Evolutionary conservation across 129 eudicot genomes (phyloP).

Genomic region (Mikania micrantha): DNA sequence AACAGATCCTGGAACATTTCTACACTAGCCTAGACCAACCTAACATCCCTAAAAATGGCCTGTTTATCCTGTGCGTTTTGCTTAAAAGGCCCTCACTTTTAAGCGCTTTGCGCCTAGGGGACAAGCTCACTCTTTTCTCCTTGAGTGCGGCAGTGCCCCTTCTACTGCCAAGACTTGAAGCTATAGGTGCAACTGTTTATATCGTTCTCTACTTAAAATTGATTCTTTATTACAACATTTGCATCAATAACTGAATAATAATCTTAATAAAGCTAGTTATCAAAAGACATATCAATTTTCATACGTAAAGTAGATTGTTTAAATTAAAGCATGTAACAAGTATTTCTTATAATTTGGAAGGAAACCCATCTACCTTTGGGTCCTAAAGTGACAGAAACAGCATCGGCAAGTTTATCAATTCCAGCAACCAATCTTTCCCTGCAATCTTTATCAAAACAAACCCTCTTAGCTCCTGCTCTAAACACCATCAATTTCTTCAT

Average conservation of each 20-base stretch:
- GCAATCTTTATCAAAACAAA: constrained; percentile 61
- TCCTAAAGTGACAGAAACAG: constrained; percentile 92
- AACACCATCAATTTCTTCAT: constrained; percentile 27
- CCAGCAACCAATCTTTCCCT: constrained; percentile 76
- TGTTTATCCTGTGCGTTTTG: no score
- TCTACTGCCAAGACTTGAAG: no score
- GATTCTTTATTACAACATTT: neutral
- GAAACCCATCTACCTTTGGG: constrained; percentile 55
- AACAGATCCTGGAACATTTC: no score
- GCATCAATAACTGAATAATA: neutral
- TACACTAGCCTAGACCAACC: no score
- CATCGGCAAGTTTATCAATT: constrained; percentile 91
- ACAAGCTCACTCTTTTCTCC: no score
- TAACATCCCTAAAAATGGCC: no score
- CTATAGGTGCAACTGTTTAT: neutral
- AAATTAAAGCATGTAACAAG: neutral
- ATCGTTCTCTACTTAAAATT: neutral
- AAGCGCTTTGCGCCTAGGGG: no score
- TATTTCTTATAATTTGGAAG: neutral
- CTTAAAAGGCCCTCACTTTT: no score
- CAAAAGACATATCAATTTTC: neutral
- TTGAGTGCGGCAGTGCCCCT: no score
- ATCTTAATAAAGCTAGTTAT: neutral
- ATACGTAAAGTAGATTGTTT: neutral
- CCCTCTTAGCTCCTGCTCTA: constrained; percentile 80